Evolutionary conservation across 495 filamentous ascomycete species (phyloP).

Genomic region (Aspergillus sparsus): DNA sequence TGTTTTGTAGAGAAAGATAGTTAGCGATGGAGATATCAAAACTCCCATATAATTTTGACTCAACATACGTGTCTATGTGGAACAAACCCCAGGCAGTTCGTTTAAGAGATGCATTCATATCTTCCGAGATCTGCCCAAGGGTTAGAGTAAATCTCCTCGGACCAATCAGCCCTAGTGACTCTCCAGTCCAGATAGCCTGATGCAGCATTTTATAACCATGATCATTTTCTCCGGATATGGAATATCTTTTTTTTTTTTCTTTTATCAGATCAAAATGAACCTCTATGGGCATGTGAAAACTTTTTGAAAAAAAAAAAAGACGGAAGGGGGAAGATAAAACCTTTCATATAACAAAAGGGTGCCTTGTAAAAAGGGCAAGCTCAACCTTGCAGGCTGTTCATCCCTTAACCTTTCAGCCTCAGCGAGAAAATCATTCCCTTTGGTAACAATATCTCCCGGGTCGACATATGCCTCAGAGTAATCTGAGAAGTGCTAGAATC

Average conservation of each 20-base stretch:
- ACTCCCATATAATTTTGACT: background rate
- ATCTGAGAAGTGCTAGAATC: conserved; percentile 44
- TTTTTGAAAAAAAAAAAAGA: background rate
- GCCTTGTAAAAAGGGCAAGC: conserved; percentile 41
- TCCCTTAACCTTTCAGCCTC: conserved; percentile 43
- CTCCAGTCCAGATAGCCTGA: conserved; percentile 42
- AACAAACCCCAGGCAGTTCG: conserved; percentile 48
- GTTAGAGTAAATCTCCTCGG: conserved; percentile 24
- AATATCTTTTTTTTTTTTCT: conserved; percentile 31
- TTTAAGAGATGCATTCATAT: conserved; percentile 40
- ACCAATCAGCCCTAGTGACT: conserved; percentile 40
- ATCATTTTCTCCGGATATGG: conserved; percentile 45
- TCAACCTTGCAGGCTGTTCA: conserved; percentile 29
- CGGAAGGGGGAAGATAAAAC: conserved; percentile 20
- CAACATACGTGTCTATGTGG: conserved; percentile 47
- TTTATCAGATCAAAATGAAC: conserved; percentile 2
- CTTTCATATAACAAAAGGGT: conserved; percentile 46
- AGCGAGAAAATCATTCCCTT: conserved; percentile 44
- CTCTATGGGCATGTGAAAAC: too few relatives aligned
- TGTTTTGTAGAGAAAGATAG: conserved; percentile 17
- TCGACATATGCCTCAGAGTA: conserved; percentile 47
- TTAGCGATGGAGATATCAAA: background rate
- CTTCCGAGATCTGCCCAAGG: conserved; percentile 28
- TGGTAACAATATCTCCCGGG: conserved; percentile 45
- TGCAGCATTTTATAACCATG: conserved; percentile 48